Evolutionary conservation across 306 rosid genomes (phyloP), one percentile per base, ranked within the genome.

Genomic region (Geum urbanum): DNA sequence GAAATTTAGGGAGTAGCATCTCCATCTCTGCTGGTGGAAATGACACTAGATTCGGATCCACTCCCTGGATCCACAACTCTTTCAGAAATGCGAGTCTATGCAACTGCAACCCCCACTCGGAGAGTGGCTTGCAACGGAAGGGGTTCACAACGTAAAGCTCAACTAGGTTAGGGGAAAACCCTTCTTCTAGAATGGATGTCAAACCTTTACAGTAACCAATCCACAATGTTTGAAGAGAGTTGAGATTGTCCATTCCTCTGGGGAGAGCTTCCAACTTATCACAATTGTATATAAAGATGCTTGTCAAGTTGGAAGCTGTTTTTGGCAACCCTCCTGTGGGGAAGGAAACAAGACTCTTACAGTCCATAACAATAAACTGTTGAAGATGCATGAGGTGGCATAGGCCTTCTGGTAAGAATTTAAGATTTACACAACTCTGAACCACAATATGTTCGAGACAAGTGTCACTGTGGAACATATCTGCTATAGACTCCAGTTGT

Each of bases 401-500:
- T 59, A 59, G 43, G 44, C 64, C 22, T 7, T 59, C 64, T 35
- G 64, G 45, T 35, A 59, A 32, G 64, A 19, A 35, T 32, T 32
- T 35, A 15, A 59, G 64, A 13, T 32, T 35, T 59, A 44, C 62
- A 22, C 62, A 43, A 37, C 24, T 19, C 9, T 18, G 9, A 18
- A 63, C 44, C 8, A 16, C 16, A 18, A 63, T 63, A 9, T 3
- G 24, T 46, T 75, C 60, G 12, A 82, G 81, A 72, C 81, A 81
- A 8, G 18, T 24, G 9, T 72, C 8, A 19, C 44, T 9, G 9
- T 11, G 27, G 35, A 63, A 63, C 47, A 62, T 76, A 61, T 48
- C 45, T 48, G 63, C 58, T 77, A 83, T 66, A 9, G 82, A 77
- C 48, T 40, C 81, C 74, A 83, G 56, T 41, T 75, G 72, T 27